phyloP scores from a whole-genome alignment of 768 basidiomycete genomes.

The button mushroom (Agaricus bisporus) region DNA sequence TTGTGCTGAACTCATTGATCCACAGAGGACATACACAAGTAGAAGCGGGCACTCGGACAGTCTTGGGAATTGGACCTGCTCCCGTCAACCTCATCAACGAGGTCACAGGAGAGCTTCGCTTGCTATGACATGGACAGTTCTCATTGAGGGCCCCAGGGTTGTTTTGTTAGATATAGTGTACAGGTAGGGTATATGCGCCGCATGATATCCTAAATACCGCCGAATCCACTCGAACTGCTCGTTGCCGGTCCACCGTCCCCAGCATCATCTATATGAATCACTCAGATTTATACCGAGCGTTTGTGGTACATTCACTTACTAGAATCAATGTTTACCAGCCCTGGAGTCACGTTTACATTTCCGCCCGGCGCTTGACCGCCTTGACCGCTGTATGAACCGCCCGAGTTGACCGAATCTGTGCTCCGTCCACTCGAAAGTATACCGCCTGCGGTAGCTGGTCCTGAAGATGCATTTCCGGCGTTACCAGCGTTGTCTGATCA shows the following conservation, averaged over 20 bases:
- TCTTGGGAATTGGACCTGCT: conserved; percentile 90
- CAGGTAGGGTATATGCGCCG: neutral
- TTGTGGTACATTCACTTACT: conserved; percentile 18
- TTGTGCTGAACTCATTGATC: neutral
- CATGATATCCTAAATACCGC: neutral
- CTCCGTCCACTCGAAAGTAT: neutral
- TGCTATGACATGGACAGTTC: conserved; percentile 39
- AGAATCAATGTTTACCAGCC: conserved; percentile 25
- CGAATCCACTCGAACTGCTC: neutral
- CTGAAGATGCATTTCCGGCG: conserved; percentile 29
- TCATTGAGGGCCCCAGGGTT: neutral
- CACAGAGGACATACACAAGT: conserved; percentile 84
- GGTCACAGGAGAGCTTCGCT: conserved; percentile 70
- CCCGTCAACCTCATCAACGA: conserved; percentile 81
- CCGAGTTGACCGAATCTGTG: conserved; percentile 13
- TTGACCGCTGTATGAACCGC: conserved; percentile 21
- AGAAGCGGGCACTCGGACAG: conserved; percentile 76
- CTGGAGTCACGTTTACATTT: conserved; percentile 17
- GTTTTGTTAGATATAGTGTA: neutral
- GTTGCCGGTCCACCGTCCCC: neutral
- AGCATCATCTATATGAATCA: neutral
- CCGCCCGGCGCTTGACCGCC: conserved; percentile 32
- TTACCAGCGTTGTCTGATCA: conserved; percentile 25
- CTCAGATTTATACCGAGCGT: neutral
- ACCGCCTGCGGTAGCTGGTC: conserved; percentile 13